Evolutionary conservation across 2,329 filamentous ascomycete genomes (phyloP).

Genomic region (Hypoxylon sp.): DNA sequence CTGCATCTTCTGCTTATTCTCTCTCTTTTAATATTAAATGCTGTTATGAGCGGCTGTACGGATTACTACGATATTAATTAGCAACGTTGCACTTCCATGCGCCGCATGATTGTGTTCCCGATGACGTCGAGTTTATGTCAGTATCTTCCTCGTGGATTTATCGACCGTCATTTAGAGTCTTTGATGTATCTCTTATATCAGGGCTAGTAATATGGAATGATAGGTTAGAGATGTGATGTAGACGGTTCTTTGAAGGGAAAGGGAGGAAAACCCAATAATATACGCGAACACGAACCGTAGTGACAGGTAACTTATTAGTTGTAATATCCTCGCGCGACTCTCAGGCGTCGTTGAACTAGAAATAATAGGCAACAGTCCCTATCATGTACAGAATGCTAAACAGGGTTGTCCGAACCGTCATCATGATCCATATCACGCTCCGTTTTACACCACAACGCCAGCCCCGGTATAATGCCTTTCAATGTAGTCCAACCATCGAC

Average conservation of each 20-base stretch:
- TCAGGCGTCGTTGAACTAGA: slow-evolving; percentile 21
- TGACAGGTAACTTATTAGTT: slow-evolving; percentile 5
- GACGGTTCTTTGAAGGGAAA: slow-evolving; percentile 1
- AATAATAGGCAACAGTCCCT: slow-evolving; percentile 17
- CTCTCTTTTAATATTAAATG: background rate
- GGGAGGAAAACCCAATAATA: slow-evolving; percentile 11
- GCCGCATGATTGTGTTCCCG: slow-evolving; percentile 8
- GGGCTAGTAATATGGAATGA: slow-evolving; percentile 3
- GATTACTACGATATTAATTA: background rate
- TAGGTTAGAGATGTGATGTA: slow-evolving; percentile 5
- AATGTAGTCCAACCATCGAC: slow-evolving; percentile 33
- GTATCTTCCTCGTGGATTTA: background rate
- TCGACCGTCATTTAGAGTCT: background rate
- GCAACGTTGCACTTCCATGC: slow-evolving; percentile 25
- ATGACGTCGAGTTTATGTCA: background rate
- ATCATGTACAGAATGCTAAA: slow-evolving; percentile 19
- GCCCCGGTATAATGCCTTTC: slow-evolving; percentile 5
- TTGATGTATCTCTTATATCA: background rate
- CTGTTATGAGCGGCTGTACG: slow-evolving; percentile 1
- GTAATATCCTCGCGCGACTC: background rate
- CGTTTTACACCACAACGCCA: background rate
- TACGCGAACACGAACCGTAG: slow-evolving; percentile 6
- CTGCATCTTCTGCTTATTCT: background rate
- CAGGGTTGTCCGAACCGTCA: slow-evolving; percentile 14
- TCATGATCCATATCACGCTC: slow-evolving; percentile 10